phyloP scores from a whole-genome alignment of 2,329 filamentous ascomycete species.

The Achaetomium macrosporum region DNA sequence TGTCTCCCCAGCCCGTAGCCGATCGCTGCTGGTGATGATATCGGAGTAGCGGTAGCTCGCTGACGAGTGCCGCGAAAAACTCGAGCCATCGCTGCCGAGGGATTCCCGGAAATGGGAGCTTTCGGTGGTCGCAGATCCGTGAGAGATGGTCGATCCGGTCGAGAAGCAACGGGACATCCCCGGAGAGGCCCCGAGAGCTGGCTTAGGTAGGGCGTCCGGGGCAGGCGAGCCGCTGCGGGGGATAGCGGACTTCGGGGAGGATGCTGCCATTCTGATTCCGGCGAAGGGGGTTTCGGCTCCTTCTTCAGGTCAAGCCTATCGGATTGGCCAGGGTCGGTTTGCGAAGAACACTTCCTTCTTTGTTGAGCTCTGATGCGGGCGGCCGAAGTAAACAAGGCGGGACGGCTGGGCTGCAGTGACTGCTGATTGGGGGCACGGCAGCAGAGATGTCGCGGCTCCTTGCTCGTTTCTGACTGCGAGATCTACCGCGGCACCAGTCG shows the following conservation, averaged over 20 bases:
- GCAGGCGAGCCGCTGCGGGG: constrained; percentile 57
- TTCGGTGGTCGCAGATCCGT: constrained; percentile 46
- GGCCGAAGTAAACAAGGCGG: constrained; percentile 5
- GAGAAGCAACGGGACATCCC: constrained; percentile 60
- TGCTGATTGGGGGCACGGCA: neutral
- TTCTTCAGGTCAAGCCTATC: neutral
- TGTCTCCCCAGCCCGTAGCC: constrained; percentile 39
- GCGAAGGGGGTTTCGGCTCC: neutral
- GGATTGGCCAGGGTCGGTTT: neutral
- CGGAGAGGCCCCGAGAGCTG: constrained; percentile 54
- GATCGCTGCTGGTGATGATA: constrained; percentile 28
- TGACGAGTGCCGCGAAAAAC: constrained; percentile 60
- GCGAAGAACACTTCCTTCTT: neutral
- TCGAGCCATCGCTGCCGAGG: constrained; percentile 44
- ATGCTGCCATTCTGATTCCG: constrained; percentile 31
- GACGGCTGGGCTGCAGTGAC: neutral
- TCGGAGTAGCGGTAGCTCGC: constrained; percentile 48
- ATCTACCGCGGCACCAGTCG: constrained; percentile 1
- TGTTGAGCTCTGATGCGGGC: neutral
- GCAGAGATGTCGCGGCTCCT: neutral
- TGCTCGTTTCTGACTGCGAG: neutral
- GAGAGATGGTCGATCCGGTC: constrained; percentile 53
- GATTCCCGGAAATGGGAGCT: constrained; percentile 45
- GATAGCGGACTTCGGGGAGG: constrained; percentile 31
- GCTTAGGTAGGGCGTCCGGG: constrained; percentile 56